Conservation (phyloP, 2,329 filamentous ascomycete genomes). For the Alternaria tenuissima region DNA sequence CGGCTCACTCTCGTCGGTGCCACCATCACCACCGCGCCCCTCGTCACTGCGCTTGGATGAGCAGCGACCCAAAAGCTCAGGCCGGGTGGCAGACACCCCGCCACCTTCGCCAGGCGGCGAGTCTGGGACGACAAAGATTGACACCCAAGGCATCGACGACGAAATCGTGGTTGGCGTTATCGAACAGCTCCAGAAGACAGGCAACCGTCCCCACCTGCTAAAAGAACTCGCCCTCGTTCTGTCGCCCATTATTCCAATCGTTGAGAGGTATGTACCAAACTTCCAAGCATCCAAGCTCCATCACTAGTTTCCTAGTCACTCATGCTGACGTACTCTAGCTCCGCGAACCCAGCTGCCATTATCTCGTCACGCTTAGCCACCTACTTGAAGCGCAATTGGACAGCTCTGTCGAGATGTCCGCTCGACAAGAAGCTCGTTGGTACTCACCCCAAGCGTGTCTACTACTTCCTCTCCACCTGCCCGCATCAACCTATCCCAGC, state of each 20-base stretch:
- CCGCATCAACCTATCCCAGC: slow-evolving; percentile 83
- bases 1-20: slow-evolving; percentile 50
- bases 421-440: slow-evolving; percentile 92
- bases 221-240: slow-evolving; percentile 89
- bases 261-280: slow-evolving; percentile 80
- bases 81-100: slow-evolving; percentile 71
- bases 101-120: slow-evolving; percentile 73
- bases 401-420: slow-evolving; percentile 79
- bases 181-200: slow-evolving; percentile 84
- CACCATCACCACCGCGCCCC: slow-evolving; percentile 56
- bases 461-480: slow-evolving; percentile 93
- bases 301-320: slow-evolving; percentile 26
- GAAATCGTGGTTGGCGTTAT: slow-evolving; percentile 94
- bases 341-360: slow-evolving; percentile 92
- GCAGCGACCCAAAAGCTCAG: slow-evolving; percentile 55
- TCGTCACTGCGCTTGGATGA: slow-evolving; percentile 58
- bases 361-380: slow-evolving; percentile 90
- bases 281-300: slow-evolving; percentile 24
- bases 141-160: slow-evolving; percentile 86
- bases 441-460: slow-evolving; percentile 91
- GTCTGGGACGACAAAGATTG: slow-evolving; percentile 65
- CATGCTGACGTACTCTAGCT: slow-evolving; percentile 66
- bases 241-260: slow-evolving; percentile 76
- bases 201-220: slow-evolving; percentile 91
- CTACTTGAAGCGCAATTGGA: slow-evolving; percentile 88